phyloP scores from a whole-genome alignment of 148 eudicot species.

The Tetragonia tetragonoides region DNA sequence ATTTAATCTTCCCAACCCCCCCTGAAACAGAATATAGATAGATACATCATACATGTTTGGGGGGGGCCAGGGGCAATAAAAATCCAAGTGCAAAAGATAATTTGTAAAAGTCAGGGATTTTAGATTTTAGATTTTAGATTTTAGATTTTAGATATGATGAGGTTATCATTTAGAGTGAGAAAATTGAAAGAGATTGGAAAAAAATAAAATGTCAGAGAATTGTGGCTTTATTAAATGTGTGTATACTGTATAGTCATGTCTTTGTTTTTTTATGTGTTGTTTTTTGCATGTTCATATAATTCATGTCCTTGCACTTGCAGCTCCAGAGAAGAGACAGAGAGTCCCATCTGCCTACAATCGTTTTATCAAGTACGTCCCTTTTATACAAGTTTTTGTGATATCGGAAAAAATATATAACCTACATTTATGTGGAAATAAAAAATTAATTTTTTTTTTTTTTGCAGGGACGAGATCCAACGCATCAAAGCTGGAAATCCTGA shows the following conservation, averaged over 20 bases:
- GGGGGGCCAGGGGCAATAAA: constrained; percentile 20
- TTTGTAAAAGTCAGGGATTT: neutral
- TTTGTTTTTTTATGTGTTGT: constrained; percentile 20
- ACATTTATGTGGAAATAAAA: neutral
- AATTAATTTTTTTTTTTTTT: constrained; percentile 18
- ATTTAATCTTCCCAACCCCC: neutral
- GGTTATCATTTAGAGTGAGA: constrained; percentile 41
- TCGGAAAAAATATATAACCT: neutral
- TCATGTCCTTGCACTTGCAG: constrained; percentile 36
- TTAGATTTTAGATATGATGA: constrained; percentile 30
- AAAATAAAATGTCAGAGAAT: constrained; percentile 17
- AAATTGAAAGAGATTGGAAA: neutral
- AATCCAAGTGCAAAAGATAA: constrained; percentile 29
- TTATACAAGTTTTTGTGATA: constrained; percentile 12
- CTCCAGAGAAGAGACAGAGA: constrained; percentile 99
- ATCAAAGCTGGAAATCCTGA: constrained; percentile 99
- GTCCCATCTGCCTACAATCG: constrained; percentile 98
- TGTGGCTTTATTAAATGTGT: constrained; percentile 17
- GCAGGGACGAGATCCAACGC: constrained; percentile 99
- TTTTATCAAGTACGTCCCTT: constrained; percentile 87
- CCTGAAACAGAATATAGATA: constrained; percentile 2
- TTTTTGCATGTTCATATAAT: constrained; percentile 17
- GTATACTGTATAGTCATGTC: constrained; percentile 15
- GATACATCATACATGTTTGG: neutral
- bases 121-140: neutral